A percentile compares a stretch with the other conserved stretches of the same genome.
Conservation (phyloP, 2,329 filamentous ascomycete species). For the Aaosphaeria arxii region DNA sequence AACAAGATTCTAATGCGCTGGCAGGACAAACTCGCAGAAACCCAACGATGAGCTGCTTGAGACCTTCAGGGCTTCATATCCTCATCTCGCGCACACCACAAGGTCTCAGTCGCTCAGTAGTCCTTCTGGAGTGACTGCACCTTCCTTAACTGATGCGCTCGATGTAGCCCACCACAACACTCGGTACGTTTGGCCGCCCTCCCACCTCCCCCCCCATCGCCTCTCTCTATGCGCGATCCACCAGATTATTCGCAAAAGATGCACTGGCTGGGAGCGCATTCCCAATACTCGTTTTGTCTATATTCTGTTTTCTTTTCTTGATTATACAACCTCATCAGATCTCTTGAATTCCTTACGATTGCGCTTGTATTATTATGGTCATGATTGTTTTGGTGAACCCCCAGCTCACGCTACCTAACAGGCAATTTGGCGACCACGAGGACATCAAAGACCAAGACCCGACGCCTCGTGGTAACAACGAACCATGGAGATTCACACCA, state of each 20-base stretch:
- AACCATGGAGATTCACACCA: constrained; percentile 84
- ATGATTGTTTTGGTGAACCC: too few species aligned
- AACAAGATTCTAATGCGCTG: constrained; percentile 8
- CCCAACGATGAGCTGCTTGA: constrained; percentile 80
- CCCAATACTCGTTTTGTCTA: too few species aligned
- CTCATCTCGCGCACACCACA: constrained; percentile 54
- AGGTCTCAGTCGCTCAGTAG: constrained; percentile 43
- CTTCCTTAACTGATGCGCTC: constrained; percentile 47
- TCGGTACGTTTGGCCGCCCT: constrained; percentile 37
- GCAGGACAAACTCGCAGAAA: constrained; percentile 76
- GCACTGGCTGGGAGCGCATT: too few species aligned
- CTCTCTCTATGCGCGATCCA: too few species aligned
- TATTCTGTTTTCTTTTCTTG: too few species aligned
- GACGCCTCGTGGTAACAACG: constrained; percentile 74
- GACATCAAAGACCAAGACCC: constrained; percentile 74
- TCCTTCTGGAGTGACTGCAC: constrained; percentile 32
- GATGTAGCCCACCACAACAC: constrained; percentile 41
- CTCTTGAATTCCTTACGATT: too few species aligned
- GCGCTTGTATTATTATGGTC: not conserved
- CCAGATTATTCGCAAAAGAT: too few species aligned
- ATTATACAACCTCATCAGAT: constrained; percentile 1
- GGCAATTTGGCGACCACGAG: constrained; percentile 45
- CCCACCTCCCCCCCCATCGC: too few species aligned
- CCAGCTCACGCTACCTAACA: constrained; percentile 11
- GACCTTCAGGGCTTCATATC: constrained; percentile 80